phyloP scores from a whole-genome alignment of 306 rosid species.

The Prunus campanulata region DNA sequence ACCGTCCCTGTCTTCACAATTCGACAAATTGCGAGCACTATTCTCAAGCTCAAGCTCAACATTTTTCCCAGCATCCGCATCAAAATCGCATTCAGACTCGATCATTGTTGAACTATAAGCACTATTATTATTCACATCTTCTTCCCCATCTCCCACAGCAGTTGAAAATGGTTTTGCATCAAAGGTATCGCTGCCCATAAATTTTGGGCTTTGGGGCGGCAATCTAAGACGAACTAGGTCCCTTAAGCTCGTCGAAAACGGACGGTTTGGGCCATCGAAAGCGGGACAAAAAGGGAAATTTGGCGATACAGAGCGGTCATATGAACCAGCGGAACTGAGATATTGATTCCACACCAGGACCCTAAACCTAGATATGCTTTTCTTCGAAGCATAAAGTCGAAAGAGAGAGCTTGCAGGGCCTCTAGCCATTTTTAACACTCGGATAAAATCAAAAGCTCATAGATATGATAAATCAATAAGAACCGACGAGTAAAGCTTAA shows the following conservation, averaged over 20 bases:
- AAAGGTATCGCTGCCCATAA: conserved; percentile 11
- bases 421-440: conserved; percentile 52
- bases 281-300: conserved; percentile 14
- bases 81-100: conserved; percentile 32
- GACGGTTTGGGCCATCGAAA: conserved; percentile 21
- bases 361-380: conserved; percentile 35
- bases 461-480: conserved; percentile 1
- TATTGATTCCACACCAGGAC: conserved; percentile 33
- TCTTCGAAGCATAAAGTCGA: conserved; percentile 41
- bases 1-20: conserved; percentile 26
- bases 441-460: neutral
- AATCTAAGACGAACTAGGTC: conserved; percentile 10
- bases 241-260: conserved; percentile 27
- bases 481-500: no score
- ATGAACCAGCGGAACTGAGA: conserved; percentile 9
- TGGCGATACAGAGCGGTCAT: conserved; percentile 22
- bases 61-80: conserved; percentile 47
- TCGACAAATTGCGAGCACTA: conserved; percentile 11
- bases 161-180: conserved; percentile 44
- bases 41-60: conserved; percentile 32
- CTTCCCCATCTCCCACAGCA: conserved; percentile 17
- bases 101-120: neutral
- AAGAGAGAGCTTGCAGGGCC: conserved; percentile 48
- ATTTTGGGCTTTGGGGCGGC: conserved; percentile 22
- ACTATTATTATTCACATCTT: conserved; percentile 16